These are phyloP conservation scores for Cryptosporidium canis DNA, from an alignment of 169 alveolate genomes.

Conservation along the genomic window DNA sequence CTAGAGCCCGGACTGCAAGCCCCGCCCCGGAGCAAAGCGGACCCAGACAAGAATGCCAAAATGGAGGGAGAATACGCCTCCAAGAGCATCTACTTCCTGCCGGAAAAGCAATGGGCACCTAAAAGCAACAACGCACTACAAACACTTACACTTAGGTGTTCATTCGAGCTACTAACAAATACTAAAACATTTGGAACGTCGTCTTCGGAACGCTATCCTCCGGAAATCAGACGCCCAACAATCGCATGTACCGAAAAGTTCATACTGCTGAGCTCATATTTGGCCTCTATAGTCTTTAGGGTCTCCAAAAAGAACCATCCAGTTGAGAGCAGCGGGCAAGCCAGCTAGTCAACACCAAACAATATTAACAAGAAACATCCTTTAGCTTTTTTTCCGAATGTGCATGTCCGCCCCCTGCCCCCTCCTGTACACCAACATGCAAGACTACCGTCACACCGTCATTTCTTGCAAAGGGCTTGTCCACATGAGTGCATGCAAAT, in stretches of 20 bases:
- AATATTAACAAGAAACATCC: not conserved
- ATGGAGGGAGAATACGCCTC: not conserved
- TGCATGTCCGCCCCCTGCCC: not conserved
- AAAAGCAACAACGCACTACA: not conserved
- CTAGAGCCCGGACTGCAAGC: not conserved
- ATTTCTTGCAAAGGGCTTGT: no score
- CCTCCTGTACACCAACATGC: no score
- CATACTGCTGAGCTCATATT: not conserved
- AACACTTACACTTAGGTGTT: slow-evolving; percentile 22
- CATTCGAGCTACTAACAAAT: not conserved
- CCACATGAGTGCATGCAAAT: no score
- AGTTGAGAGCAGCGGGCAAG: not conserved
- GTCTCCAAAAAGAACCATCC: not conserved
- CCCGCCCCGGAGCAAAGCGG: not conserved
- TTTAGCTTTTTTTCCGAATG: not conserved
- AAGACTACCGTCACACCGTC: no score
- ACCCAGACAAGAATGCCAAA: not conserved
- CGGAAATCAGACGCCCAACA: not conserved
- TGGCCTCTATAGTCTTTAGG: not conserved
- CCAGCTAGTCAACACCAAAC: not conserved
- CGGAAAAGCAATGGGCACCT: not conserved
- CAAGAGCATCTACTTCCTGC: not conserved
- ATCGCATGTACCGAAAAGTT: not conserved
- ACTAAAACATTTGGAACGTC: not conserved
- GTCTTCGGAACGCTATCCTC: not conserved